A percentile compares a stretch with the other conserved stretches of the same genome.
Conservation (phyloP, 768 basidiomycete genomes). For the Pholiota microspora region DNA sequence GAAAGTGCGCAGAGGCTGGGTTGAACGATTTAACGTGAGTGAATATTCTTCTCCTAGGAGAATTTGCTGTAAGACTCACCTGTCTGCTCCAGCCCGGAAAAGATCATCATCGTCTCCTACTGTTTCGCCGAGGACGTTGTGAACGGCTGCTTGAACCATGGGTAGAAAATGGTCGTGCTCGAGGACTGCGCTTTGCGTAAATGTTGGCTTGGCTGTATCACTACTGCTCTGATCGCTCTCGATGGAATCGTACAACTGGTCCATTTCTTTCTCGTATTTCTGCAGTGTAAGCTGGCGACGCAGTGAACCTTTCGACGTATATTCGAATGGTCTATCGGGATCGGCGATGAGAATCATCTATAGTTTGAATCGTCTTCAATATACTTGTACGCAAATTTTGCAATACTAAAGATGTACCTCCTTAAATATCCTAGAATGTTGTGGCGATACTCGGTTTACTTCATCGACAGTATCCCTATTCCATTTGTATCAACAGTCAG, state of each 20-base stretch:
- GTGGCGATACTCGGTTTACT: not conserved
- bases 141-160: not conserved
- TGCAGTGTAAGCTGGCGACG: not conserved
- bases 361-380: not conserved
- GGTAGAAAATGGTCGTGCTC: not conserved
- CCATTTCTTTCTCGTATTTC: slow-evolving; percentile 2
- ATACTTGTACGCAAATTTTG: too few species aligned
- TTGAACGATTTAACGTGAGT: too few species aligned
- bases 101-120: slow-evolving; percentile 1
- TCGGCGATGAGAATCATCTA: slow-evolving; percentile 6
- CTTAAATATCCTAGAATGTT: slow-evolving; percentile 8
- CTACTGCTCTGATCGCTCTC: not conserved
- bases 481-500: too few species aligned
- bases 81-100: slow-evolving; percentile 4
- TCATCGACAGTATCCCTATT: not conserved
- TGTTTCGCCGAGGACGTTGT: not conserved
- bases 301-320: not conserved
- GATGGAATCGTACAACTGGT: not conserved
- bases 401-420: not conserved
- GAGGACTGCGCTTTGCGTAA: not conserved
- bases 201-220: not conserved
- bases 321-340: not conserved
- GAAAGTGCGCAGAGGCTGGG: slow-evolving; percentile 2
- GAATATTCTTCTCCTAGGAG: not conserved
- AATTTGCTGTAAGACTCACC: not conserved